Base-by-base conservation (phyloP, 495 filamentous ascomycete species). In the Talaromyces borbonicus region DNA sequence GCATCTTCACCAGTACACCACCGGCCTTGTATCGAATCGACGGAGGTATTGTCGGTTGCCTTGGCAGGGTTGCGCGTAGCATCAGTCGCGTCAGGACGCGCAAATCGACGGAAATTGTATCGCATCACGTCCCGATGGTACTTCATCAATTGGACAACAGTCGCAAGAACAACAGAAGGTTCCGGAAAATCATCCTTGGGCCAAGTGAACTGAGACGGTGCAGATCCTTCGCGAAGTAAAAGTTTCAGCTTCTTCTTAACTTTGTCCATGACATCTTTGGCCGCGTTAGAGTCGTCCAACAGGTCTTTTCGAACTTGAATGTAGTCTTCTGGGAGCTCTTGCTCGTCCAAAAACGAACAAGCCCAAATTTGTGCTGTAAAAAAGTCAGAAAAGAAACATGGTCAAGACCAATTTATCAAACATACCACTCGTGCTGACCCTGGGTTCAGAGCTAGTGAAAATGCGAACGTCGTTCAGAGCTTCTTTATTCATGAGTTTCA, bases 221-320 rank as follows among this genome's bases (percentile, higher is more conserved):
- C 84, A 44, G 84, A 87, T 2, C 93, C 93, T 59, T 93, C 83
- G 20, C 92, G 77, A 43, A 98, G 66, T 29, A 98, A 72, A 2
- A 83, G 77, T 66, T 98, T 98, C 4, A 98, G 72, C 77, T 93
- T 95, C 75, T 96, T 97, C 72, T 98, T 98, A 37, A 98, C 92
- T 60, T 93, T 95, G 64, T 98, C 92, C 90, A 96, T 98, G 54
- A 93, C 90, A 63, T 97, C 93, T 61, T 98, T 98, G 43, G 92
- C 92, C n/a, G 92, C 92, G 65, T 98, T 98, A 1, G 88, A 95
- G 57, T 98, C 92, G 60, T 98, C 92, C 5, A 98, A 72, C 2
- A 98, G 73, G 61, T 97, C 89, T 60, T 98, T 98, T 33, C 92
- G 79, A 47, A 97, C 77, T 40, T 80, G 81, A 51, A 96, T 90